phyloP scores from a whole-genome alignment of 176 grass and related monocot genomes.

The Carex kokanica region DNA sequence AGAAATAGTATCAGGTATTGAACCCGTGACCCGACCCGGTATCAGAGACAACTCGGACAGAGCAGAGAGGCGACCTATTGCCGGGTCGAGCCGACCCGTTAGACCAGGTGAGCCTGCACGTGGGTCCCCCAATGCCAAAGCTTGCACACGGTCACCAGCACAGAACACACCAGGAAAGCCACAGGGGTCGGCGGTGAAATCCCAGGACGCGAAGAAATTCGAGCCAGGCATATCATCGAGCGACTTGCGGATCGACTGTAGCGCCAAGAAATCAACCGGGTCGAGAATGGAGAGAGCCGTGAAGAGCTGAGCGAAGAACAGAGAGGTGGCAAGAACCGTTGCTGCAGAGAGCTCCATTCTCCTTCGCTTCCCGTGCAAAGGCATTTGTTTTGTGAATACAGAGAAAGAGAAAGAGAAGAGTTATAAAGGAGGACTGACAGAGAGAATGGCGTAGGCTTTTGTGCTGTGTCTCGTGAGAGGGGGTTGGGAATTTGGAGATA shows the following conservation, averaged over 20 bases:
- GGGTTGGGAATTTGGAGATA: conserved; percentile 13
- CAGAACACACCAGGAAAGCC: conserved; percentile 80
- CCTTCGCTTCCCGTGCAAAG: conserved; percentile 5
- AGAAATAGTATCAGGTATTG: conserved; percentile 47
- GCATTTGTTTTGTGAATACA: not conserved
- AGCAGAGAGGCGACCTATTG: conserved; percentile 46
- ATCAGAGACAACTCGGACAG: conserved; percentile 85
- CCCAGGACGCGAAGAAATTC: conserved; percentile 68
- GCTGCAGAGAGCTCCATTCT: conserved; percentile 25
- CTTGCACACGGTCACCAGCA: conserved; percentile 50
- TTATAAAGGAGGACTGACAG: conserved; percentile 12
- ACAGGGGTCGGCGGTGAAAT: conserved; percentile 87
- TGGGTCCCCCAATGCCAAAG: conserved; percentile 75
- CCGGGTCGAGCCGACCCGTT: conserved; percentile 57
- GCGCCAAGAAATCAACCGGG: conserved; percentile 79
- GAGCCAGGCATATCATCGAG: conserved; percentile 93
- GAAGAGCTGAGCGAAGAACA: conserved; percentile 25
- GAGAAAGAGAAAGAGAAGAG: conserved; percentile 5
- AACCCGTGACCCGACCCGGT: conserved; percentile 65
- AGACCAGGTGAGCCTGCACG: conserved; percentile 79
- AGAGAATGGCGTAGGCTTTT: conserved; percentile 14
- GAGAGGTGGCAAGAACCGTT: conserved; percentile 27
- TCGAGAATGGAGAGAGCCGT: conserved; percentile 43
- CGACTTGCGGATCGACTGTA: conserved; percentile 70
- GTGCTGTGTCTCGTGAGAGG: conserved; percentile 21